Base-by-base conservation (phyloP, 106 monocot species). In the Agapanthus africanus region DNA sequence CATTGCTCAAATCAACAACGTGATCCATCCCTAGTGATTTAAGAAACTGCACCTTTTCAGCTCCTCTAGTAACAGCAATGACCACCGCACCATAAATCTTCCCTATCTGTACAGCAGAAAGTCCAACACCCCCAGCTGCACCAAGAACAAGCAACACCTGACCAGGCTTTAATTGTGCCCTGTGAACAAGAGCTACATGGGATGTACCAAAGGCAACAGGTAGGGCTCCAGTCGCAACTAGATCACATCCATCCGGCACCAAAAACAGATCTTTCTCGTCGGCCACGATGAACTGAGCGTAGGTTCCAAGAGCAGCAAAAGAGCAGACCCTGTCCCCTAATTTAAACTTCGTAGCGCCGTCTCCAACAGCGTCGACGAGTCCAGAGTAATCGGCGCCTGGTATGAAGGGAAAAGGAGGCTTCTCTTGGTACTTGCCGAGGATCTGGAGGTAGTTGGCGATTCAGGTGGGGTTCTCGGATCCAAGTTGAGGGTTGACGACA, bases 71-170 rank as follows among this genome's bases (percentile, higher is more conserved):
- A 78, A 87, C 90, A 70, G 89, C 92, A 70, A 99, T 87, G 54
- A 99, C 92, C 32, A 83, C 79, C 70, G 99, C 99, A 65, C 99
- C 99, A 76, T 87, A 90, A 59, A 84, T 79, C 79, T 99, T 99
- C 44, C 93, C 92, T 69, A 99, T 92, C 71, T 99, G 99, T 26
- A 99, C 83, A 63, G 99, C 99, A 28, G 99, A 90, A 66, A 90
- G 63, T 23, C 99, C 99, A 57, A 93, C 99, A 73, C 99, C 99
- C 30, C 99, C 99, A 78, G 99, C 99, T 67, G 93, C 99, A 85
- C 93, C 89, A 74, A 99, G 92, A 73, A 99, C 85, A 74, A 99
- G 97, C 40, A 99, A 74, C 26, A 99, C 99, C 87, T 99, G 92
- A 39, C 92, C 99, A 69, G 87, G 63, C 63, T 90, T 92, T 49